These are phyloP conservation scores for Boletus pseudo-olivaceus DNA, from an alignment of 768 basidiomycete genomes.

Conservation along the genomic window DNA sequence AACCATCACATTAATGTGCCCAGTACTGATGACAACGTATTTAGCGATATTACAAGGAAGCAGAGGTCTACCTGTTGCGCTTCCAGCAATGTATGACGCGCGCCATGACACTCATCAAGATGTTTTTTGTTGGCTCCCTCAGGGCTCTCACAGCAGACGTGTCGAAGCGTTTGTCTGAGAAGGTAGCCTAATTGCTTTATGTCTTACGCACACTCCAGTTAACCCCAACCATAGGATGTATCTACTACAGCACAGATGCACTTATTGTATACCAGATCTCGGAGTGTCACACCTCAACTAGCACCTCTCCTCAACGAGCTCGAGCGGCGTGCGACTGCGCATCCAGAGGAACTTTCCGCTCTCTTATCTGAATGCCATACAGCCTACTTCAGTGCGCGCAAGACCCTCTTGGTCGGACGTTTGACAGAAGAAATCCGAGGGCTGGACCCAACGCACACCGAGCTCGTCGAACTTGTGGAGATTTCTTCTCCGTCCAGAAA, in stretches of 20 bases:
- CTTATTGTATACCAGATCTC: conserved; percentile 88
- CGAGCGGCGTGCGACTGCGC: conserved; percentile 67
- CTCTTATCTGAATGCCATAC: conserved; percentile 84
- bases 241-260: conserved; percentile 78
- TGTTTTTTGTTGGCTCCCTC: conserved; percentile 89
- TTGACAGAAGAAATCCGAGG: conserved; percentile 79
- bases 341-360: conserved; percentile 81
- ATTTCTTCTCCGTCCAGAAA: background rate
- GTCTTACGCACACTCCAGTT: background rate
- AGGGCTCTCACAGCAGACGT: conserved; percentile 78
- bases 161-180: conserved; percentile 68
- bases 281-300: conserved; percentile 64
- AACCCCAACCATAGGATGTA: conserved; percentile 50
- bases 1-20: background rate
- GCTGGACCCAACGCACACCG: conserved; percentile 73
- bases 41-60: conserved; percentile 88
- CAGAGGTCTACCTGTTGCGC: conserved; percentile 90
- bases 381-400: conserved; percentile 77
- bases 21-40: conserved; percentile 1
- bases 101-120: conserved; percentile 96
- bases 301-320: conserved; percentile 81
- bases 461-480: conserved; percentile 82
- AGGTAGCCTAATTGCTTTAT: conserved; percentile 40
- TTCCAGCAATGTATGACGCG: conserved; percentile 99
- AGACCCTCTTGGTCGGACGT: conserved; percentile 64